These are phyloP conservation scores for Fusarium subglutinans DNA, from an alignment of 2,329 filamentous ascomycete species.

Conservation along the genomic window DNA sequence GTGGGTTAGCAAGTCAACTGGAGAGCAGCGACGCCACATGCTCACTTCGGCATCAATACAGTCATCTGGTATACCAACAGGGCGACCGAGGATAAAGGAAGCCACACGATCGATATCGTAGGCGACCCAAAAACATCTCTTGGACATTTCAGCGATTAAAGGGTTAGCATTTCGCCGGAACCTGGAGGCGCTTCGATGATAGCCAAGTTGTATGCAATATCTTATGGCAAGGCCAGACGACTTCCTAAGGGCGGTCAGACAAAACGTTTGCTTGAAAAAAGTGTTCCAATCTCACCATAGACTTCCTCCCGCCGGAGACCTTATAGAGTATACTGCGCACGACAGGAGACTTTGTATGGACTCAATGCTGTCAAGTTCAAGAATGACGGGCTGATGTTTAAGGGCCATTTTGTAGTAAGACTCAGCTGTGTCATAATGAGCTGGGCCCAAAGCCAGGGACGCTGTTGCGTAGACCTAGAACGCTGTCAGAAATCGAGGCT, in stretches of 20 bases:
- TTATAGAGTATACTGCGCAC: conserved; percentile 25
- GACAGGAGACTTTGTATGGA: conserved; percentile 25
- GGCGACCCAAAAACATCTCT: conserved; percentile 30
- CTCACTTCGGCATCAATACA: conserved; percentile 29
- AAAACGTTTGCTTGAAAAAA: not conserved
- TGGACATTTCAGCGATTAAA: conserved; percentile 27
- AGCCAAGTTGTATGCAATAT: conserved; percentile 25
- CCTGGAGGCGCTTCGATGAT: conserved; percentile 23
- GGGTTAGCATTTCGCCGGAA: conserved; percentile 31
- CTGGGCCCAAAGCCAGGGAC: conserved; percentile 22
- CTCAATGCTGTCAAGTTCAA: conserved; percentile 24
- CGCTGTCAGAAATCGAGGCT: not conserved
- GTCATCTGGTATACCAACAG: conserved; percentile 26
- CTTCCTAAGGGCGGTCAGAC: not conserved
- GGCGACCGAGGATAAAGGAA: conserved; percentile 25
- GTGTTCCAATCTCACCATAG: conserved; percentile 4
- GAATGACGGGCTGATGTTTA: conserved; percentile 11
- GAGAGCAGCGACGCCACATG: not conserved
- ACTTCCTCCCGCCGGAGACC: conserved; percentile 25
- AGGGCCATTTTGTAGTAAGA: conserved; percentile 33
- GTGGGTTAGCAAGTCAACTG: not conserved
- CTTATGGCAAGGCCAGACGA: conserved; percentile 25
- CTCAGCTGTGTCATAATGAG: conserved; percentile 27
- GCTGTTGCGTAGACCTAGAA: conserved; percentile 26
- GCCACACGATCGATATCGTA: conserved; percentile 30